Evolutionary conservation across 176 grass and related monocot species (phyloP).

Genomic region (Musa beccarii): DNA sequence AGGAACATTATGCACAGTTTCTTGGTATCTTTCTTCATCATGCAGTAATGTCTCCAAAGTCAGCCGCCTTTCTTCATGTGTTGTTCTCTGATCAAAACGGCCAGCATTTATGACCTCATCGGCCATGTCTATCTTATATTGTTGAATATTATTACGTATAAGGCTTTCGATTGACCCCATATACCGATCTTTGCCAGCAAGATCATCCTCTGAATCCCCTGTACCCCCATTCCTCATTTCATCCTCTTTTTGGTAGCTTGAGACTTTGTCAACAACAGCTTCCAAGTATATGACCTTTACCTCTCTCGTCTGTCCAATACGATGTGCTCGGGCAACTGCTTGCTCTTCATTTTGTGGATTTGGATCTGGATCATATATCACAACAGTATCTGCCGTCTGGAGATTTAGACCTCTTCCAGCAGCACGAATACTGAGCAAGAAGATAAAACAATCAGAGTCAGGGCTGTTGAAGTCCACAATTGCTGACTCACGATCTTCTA

Average conservation of each 20-base stretch:
- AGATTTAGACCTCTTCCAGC: constrained; percentile 98
- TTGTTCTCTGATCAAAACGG: constrained; percentile 98
- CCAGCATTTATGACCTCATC: constrained; percentile 99
- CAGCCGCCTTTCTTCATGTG: constrained; percentile 93
- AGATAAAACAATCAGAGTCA: constrained; percentile 94
- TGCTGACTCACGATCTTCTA: constrained; percentile 89
- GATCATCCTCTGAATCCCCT: constrained; percentile 70
- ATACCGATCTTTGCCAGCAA: constrained; percentile 92
- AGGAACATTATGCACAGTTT: constrained; percentile 93
- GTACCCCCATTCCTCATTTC: constrained; percentile 75
- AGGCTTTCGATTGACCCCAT: constrained; percentile 95
- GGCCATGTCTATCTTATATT: constrained; percentile 99
- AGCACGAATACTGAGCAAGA: constrained; percentile 97
- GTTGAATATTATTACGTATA: constrained; percentile 95
- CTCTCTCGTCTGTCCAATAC: constrained; percentile 94
- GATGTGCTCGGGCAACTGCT: constrained; percentile 94
- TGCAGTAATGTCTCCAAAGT: constrained; percentile 92
- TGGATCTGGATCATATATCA: constrained; percentile 97
- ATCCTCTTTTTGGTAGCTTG: constrained; percentile 98
- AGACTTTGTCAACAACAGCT: constrained; percentile 90
- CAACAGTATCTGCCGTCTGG: constrained; percentile 97
- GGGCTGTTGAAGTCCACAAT: constrained; percentile 98
- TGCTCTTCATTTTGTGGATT: constrained; percentile 99
- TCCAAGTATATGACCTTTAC: constrained; percentile 99
- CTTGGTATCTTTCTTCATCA: constrained; percentile 95